These are phyloP conservation scores for Zygnema circumcarinatum DNA, from an alignment of 139 green algal genomes.

Conservation along the genomic window DNA sequence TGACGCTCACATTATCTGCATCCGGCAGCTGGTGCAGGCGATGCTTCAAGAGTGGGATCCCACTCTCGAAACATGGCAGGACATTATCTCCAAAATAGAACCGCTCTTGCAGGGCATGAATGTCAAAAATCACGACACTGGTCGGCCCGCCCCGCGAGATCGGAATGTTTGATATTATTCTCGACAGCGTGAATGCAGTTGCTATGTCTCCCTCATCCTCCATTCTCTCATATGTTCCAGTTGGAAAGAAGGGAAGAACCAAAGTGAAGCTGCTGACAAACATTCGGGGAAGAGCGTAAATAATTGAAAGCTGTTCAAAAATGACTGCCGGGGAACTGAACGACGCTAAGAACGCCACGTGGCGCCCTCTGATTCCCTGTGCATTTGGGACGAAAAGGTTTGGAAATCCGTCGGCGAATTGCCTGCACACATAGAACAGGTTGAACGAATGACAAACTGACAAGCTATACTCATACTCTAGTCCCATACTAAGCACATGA, in stretches of 20 bases:
- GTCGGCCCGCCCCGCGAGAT: constrained; percentile 90
- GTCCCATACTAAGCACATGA: background rate
- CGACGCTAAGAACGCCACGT: constrained; percentile 96
- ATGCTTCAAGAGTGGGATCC: constrained; percentile 89
- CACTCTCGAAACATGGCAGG: constrained; percentile 93
- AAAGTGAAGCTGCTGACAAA: constrained; percentile 97
- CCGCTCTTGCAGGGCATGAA: constrained; percentile 93
- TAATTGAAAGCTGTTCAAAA: constrained; percentile 97
- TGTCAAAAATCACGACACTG: constrained; percentile 96
- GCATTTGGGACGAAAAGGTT: constrained; percentile 97
- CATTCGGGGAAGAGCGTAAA: constrained; percentile 93
- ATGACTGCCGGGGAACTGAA: constrained; percentile 90
- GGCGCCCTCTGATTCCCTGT: constrained; percentile 85
- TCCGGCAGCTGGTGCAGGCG: constrained; percentile 78
- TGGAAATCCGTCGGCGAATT: constrained; percentile 96
- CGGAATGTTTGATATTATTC: constrained; percentile 95
- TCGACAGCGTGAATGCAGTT: constrained; percentile 93
- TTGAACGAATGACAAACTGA: background rate
- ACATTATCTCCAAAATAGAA: constrained; percentile 99
- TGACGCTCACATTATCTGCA: constrained; percentile 70
- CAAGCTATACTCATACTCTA: background rate
- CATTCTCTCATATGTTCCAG: constrained; percentile 78
- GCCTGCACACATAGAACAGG: constrained; percentile 5
- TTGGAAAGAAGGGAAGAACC: constrained; percentile 98
- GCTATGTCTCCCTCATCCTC: constrained; percentile 71